Conservation (phyloP, 768 basidiomycete genomes). For the Tephrocybe rancida region DNA sequence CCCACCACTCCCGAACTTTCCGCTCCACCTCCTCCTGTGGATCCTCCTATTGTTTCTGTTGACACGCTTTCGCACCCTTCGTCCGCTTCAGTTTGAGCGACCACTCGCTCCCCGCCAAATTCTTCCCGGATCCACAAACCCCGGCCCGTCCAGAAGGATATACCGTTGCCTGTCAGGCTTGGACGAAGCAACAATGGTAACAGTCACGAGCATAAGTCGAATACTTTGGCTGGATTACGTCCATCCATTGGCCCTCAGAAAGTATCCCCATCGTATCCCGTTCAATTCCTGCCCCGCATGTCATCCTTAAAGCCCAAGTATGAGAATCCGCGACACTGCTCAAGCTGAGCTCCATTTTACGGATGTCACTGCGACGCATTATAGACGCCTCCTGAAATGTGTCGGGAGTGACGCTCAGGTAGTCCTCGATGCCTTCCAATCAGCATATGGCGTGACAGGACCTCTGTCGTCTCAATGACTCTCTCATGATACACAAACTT, state of each 20-base stretch:
- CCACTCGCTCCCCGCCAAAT: slow-evolving; percentile 33
- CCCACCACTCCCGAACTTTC: slow-evolving; percentile 23
- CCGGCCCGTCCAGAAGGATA: no score
- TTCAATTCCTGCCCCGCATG: no score
- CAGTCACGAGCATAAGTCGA: slow-evolving; percentile 55
- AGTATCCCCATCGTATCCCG: no score
- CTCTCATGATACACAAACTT: background rate
- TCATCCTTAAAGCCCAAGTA: slow-evolving; percentile 13
- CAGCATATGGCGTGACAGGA: no score
- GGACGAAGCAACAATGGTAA: no score
- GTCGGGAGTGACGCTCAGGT: background rate
- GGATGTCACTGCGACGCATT: background rate
- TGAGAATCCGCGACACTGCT: background rate
- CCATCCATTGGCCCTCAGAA: no score
- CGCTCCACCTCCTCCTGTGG: slow-evolving; percentile 12
- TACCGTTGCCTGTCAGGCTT: no score
- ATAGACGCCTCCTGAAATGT: background rate
- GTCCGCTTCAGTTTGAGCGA: slow-evolving; percentile 30
- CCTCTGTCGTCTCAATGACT: background rate
- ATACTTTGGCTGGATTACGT: slow-evolving; percentile 35
- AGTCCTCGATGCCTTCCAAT: slow-evolving; percentile 7
- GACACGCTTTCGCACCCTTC: slow-evolving; percentile 15
- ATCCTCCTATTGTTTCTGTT: slow-evolving; percentile 16
- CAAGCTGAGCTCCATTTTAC: background rate
- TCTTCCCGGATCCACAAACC: no score